Evolutionary conservation across 2,329 filamentous ascomycete genomes (phyloP), one percentile per base, ranked within the genome.

Genomic region (Ophiostoma novo-ulmi): DNA sequence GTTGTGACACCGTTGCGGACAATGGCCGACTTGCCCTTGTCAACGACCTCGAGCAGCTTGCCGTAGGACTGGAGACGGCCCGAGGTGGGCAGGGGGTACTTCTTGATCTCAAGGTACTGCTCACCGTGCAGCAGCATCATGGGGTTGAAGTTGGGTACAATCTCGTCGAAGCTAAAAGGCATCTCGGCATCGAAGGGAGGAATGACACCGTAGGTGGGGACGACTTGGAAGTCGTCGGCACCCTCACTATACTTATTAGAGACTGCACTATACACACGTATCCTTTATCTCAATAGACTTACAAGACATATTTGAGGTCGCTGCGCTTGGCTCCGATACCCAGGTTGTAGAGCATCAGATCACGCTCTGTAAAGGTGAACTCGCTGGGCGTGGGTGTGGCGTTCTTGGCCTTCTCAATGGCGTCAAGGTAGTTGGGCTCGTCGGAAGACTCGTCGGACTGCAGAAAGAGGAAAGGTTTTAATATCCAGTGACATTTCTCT

Each of bases 91-190:
- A 98, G 91, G 58, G 95, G 95, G 83, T 89, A 96, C 80, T 94
- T 93, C 78, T 90, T 89, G 77, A 99, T 87, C 82, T 99, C 95
- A 74, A 99, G 92, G 82, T 94, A 99, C 81, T 99, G 95, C 85
- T 99, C 95, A 78, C 95, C 95, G 83, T 99, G 95, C 35, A 99
- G 90, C 68, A 99, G 88, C 93, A 97, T 97, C 93, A 97, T 97
- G 73, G 94, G 94, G 52, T 88, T 93, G 85, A 97, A 99, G 85
- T 98, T 97, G 79, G 94, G 93, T 38, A 98, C 91, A 73, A 99
- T 87, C 71, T 94, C 88, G 77, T 89, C 87, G 76, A 95, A 86
- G 80, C 85, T 88, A 84, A 91, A 98, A 38, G 94, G 92, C 73
- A 89, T 83, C 75, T 91, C 85, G 72, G 93, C 90, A 81, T 91